Evolutionary conservation across 2,329 filamentous ascomycete species (phyloP), one percentile per base, ranked within the genome.

Genomic region (Pseudogymnoascus sp.): DNA sequence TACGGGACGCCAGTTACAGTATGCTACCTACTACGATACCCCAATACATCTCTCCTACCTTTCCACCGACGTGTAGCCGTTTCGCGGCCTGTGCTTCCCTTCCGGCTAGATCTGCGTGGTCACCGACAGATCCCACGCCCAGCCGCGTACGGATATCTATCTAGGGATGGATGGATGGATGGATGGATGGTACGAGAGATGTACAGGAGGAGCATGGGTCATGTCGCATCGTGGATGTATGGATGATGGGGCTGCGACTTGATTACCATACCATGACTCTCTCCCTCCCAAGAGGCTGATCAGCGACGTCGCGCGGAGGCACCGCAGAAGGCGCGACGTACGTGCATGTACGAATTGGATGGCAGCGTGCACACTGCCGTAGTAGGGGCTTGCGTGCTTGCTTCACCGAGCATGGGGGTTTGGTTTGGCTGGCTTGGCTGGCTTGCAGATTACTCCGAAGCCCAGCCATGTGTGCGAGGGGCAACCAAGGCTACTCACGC

Each of bases 51-150:
- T 21, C 21, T 3, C 21, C 21, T 21, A 21, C 21, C 12, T 49
- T 25, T 25, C 3, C 43, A 16, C 43, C 43, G 43, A 53, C 43
- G 23, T 53, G 43, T 31, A 28, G 43, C 23, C 43, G 43, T 53
- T 53, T 53, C 43, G 43, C 43, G 43, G 43, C 43, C 43, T 53
- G 43, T 53, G 43, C 43, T 53, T 23, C 12, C 11, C 23, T 14
- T 53, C 2, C 43, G 43, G 43, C 43, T 53, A 53, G 43, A 53
- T 53, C 43, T 53, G 43, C 43, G 43, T 53, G 43, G 43, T 53
- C 43, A 31, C 43, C 43, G 23, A 53, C 43, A 53, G 43, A 53
- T 53, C 23, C 43, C 43, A 28, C 23, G 43, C 42, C 23, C 23
- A 53, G 43, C 43, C 43, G 23, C 23, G 43, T 43, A 43, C 40